A percentile compares a stretch with the other conserved stretches of the same genome.
These are phyloP conservation scores for Boletus tomentosulus DNA, from an alignment of 768 basidiomycete genomes.

Conservation along the genomic window DNA sequence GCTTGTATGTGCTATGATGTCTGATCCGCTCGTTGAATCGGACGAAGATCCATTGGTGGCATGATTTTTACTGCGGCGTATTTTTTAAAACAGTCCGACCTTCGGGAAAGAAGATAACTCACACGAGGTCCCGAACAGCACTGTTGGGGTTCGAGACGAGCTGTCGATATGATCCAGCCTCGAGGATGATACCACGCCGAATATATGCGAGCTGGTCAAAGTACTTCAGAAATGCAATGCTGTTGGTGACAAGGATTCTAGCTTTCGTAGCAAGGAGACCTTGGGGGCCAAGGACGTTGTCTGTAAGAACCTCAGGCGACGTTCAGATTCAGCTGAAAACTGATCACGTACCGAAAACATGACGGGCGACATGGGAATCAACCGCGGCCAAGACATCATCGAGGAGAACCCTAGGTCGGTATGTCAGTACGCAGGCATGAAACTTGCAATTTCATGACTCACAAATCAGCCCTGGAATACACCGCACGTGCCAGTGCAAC, in stretches of 20 bases:
- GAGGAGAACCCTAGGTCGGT: constrained; percentile 53
- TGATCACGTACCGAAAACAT: constrained; percentile 61
- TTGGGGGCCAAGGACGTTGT: constrained; percentile 81
- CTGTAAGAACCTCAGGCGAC: constrained; percentile 33
- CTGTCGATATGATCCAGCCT: constrained; percentile 61
- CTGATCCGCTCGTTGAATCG: constrained; percentile 35
- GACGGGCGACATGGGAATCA: constrained; percentile 83
- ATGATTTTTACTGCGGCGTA: constrained; percentile 39
- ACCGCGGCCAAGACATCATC: constrained; percentile 90
- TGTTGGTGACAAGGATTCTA: constrained; percentile 82
- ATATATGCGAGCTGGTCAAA: constrained; percentile 75
- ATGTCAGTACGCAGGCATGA: background rate
- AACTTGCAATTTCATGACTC: constrained; percentile 17
- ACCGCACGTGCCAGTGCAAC: constrained; percentile 84
- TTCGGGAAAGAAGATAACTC: constrained; percentile 23
- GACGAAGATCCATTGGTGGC: constrained; percentile 42
- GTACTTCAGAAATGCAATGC: constrained; percentile 74
- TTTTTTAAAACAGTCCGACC: background rate
- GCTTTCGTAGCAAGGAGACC: constrained; percentile 83
- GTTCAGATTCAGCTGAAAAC: background rate
- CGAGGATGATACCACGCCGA: constrained; percentile 78
- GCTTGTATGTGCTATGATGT: constrained; percentile 41
- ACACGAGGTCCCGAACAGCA: constrained; percentile 76
- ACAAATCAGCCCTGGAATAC: constrained; percentile 89
- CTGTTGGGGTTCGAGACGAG: constrained; percentile 58